Conservation (phyloP, 164 flowering plant genomes). For the Umbellularia californica region DNA sequence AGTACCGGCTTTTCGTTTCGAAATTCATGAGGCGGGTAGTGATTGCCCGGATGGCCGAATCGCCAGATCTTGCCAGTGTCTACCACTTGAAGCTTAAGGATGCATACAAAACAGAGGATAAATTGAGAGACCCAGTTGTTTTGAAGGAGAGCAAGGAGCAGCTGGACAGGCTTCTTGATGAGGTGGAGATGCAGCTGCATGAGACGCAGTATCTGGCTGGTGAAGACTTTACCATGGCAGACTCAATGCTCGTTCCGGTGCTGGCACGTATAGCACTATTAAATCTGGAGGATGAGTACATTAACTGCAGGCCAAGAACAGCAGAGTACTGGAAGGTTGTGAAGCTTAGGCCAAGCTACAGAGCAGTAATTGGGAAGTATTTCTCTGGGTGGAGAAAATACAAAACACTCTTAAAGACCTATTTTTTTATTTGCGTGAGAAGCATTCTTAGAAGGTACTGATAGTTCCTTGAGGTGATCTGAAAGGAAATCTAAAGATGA, state of each 20-base stretch:
- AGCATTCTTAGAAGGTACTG: constrained; percentile 54
- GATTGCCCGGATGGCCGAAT: constrained; percentile 87
- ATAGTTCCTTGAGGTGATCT: not conserved
- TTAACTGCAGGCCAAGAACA: constrained; percentile 49
- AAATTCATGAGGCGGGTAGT: constrained; percentile 71
- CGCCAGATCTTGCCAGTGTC: constrained; percentile 71
- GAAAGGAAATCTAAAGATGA: not conserved
- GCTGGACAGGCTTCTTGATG: constrained; percentile 64
- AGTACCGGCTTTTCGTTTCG: constrained; percentile 49
- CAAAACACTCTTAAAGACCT: constrained; percentile 61
- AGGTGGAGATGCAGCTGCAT: constrained; percentile 55
- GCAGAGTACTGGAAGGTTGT: constrained; percentile 63
- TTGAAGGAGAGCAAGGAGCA: constrained; percentile 49
- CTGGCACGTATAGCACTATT: constrained; percentile 60
- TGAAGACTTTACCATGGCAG: constrained; percentile 77
- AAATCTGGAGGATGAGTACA: constrained; percentile 65
- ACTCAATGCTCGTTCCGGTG: constrained; percentile 69
- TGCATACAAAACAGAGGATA: constrained; percentile 72
- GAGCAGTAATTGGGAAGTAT: constrained; percentile 68
- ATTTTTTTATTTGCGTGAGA: constrained; percentile 57
- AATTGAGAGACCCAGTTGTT: constrained; percentile 46
- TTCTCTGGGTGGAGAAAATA: constrained; percentile 84
- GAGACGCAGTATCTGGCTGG: constrained; percentile 61
- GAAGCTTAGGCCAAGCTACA: constrained; percentile 68
- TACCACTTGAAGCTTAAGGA: constrained; percentile 77